phyloP scores from a whole-genome alignment of 306 rosid species.

The Hippophae rhamnoides region DNA sequence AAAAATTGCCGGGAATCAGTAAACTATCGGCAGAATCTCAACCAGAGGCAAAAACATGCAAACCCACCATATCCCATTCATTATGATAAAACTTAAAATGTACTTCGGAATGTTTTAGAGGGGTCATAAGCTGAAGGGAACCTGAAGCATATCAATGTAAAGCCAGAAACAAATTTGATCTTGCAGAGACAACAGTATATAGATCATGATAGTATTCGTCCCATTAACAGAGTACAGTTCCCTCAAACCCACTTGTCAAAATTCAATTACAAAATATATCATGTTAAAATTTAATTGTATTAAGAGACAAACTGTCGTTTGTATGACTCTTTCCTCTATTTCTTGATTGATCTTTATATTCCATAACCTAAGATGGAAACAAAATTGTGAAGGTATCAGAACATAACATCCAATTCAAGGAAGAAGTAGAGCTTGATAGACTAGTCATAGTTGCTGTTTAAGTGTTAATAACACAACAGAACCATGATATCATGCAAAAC shows the following conservation, averaged over 20 bases:
- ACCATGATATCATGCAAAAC: too few species aligned
- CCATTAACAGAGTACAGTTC: too few species aligned
- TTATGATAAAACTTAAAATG: conserved; percentile 3
- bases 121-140: not conserved
- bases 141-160: not conserved
- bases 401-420: too few species aligned
- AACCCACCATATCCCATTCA: not conserved
- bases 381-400: too few species aligned
- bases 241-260: not conserved
- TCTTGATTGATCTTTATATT: too few species aligned
- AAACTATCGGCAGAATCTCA: not conserved
- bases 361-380: too few species aligned
- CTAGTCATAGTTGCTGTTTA: too few species aligned
- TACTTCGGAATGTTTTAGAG: not conserved
- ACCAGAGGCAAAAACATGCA: conserved; percentile 1
- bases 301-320: too few species aligned
- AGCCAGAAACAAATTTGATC: not conserved
- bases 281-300: not conserved
- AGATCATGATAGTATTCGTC: not conserved
- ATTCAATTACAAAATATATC: not conserved
- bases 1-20: conserved; percentile 11
- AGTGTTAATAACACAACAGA: too few species aligned
- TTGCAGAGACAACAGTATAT: not conserved
- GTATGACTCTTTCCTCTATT: too few species aligned
- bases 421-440: too few species aligned